Base-by-base conservation (phyloP, 1,139 yeast genomes). In the Lodderomyces margitis region DNA sequence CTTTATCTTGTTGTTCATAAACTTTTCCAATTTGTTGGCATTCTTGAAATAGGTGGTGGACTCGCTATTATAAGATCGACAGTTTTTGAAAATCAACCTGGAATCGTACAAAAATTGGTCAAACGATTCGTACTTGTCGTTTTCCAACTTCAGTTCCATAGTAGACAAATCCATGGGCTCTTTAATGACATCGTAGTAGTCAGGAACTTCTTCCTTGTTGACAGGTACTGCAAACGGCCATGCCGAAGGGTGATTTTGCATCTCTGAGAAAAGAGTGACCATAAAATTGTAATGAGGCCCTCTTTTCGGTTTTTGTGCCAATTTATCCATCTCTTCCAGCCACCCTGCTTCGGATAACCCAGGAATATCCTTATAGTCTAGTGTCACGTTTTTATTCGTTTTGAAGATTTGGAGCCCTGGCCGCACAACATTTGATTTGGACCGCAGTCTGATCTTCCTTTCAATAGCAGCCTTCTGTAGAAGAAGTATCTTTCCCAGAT, bases 91-190 rank as follows among this genome's bases (percentile, higher is more conserved):
- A 27, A 94, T 80, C 51, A 92, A 71, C 48, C 84, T 79, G 21
- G 95, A 80, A 64, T 94, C 99, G 61, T 89, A 87, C 45, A 91
- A 74, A 60, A 91, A 94, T 57, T 88, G 92, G 52, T 89, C 97
- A 75, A 94, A 85, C 11, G 87, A 78, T 47, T 86, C 87, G 61
- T 94, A 94, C 52, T 86, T 86, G 64, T 92, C 96, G 54, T 87
- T 88, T 50, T 92, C 98, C 34, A 94, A 72, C 58, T 91, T 87
- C 58, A 78, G 83, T 58, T 92, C 98, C 96, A 94, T 92, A 0
- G 98, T 89, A 21, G 94, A 81, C 43, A 92, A 68, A 60, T 94
- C 98, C 98, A 94, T 94, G n/a, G 99, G 98, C 59, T 92, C 98
- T 58, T 91, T 89, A 49, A 92, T 92, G 23, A 92, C 95, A 53